phyloP scores from a whole-genome alignment of 139 green algal genomes.

The Chlorella sp. region DNA sequence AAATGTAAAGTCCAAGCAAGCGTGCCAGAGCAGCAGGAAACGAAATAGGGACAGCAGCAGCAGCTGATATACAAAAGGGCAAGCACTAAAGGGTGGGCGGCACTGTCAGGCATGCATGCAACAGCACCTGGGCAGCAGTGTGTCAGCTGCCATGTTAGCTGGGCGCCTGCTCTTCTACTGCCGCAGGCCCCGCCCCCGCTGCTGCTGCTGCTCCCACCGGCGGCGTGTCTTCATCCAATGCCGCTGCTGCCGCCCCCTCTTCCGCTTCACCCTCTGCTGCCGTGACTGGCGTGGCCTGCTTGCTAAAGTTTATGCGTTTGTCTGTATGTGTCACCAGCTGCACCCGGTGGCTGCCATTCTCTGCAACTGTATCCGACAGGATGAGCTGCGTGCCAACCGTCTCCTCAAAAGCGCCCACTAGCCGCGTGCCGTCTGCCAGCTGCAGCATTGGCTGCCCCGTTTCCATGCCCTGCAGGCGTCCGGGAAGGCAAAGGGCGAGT shows the following conservation, averaged over 20 bases:
- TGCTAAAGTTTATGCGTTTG: conserved; percentile 18
- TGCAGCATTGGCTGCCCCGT: background rate
- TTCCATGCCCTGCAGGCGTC: conserved; percentile 21
- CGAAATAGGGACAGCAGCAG: no score
- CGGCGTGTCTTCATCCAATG: background rate
- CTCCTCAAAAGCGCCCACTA: conserved; percentile 27
- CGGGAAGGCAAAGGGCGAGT: no score
- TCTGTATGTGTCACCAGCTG: conserved; percentile 27
- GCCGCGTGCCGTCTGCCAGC: conserved; percentile 17
- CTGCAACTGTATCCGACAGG: background rate
- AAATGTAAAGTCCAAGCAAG: background rate
- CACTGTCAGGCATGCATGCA: no score
- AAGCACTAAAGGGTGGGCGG: no score
- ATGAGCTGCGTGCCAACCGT: conserved; percentile 30
- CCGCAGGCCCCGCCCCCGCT: background rate
- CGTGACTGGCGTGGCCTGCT: background rate
- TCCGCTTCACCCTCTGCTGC: background rate
- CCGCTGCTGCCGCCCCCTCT: background rate
- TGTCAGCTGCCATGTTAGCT: no score
- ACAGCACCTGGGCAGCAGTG: no score
- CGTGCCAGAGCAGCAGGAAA: no score
- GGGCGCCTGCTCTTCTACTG: background rate
- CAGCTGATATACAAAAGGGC: background rate
- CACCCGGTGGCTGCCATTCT: background rate
- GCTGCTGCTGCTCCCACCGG: background rate